Conservation (phyloP, 768 basidiomycete genomes). For the Dacryopinax primogenitus region DNA sequence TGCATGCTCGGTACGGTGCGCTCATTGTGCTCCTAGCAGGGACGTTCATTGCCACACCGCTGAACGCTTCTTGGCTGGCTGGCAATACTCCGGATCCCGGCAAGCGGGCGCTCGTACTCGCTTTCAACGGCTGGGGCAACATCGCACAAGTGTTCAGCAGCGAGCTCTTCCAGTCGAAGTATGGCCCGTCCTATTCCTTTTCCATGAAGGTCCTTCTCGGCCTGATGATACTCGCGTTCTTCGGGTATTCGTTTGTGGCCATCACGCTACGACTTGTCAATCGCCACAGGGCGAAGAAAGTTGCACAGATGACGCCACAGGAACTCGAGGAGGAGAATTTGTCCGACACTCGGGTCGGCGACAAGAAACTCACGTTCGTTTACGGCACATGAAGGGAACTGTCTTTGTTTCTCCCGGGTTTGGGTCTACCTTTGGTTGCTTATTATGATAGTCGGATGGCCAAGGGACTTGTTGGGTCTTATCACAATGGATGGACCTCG, state of each 20-base stretch:
- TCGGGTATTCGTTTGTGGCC: conserved; percentile 11
- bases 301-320: conserved; percentile 12
- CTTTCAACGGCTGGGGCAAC: conserved; percentile 15
- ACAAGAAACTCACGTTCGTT: conserved; percentile 17
- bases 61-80: background rate
- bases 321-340: conserved; percentile 14
- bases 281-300: conserved; percentile 6
- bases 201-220: conserved; percentile 16
- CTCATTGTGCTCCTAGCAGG: background rate
- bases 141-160: conserved; percentile 13
- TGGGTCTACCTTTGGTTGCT: no score
- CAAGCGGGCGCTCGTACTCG: conserved; percentile 15
- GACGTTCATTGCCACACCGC: background rate
- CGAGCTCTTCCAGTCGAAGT: conserved; percentile 14
- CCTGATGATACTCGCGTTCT: conserved; percentile 11
- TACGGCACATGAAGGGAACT: conserved; percentile 8
- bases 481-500: no score
- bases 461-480: no score
- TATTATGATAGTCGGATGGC: no score
- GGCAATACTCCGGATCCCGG: conserved; percentile 15
- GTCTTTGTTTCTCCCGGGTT: no score
- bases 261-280: conserved; percentile 11
- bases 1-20: background rate
- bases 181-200: conserved; percentile 13
- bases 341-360: conserved; percentile 11